Base-by-base conservation (phyloP, 805 yeast genomes). In the Zygosaccharomyces pseudorouxii region DNA sequence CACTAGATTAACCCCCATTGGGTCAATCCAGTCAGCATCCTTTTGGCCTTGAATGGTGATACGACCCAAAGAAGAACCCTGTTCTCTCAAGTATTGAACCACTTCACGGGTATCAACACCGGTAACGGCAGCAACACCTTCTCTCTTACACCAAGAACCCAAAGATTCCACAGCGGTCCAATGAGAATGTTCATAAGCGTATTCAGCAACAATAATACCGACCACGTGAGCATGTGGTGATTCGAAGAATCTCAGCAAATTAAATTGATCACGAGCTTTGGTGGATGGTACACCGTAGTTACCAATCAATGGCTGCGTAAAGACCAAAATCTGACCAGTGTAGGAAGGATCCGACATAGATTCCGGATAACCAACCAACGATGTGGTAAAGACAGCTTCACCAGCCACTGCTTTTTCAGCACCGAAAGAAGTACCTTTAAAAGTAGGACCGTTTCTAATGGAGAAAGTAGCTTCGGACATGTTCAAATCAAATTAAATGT, bases 311-410 rank as follows among this genome's bases (percentile, higher is more conserved):
- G 99, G 99, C 71, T 89, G 97, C 6, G 99, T 93, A 72, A 93
- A 88, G 52, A 93, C 95, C 57, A 93, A 80, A 58, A 93, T 93
- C 74, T 93, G 99, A 45, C 99, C 99, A 60, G 82, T 84, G 70
- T 93, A 93, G 5, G 97, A 89, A 33, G 99, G 99, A 70, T 93
- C 99, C 19, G 99, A 93, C 95, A 93, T 89, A 7, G 97, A 87
- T 70, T 93, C 99, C 14, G 99, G 98, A 71, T 93, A 93, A 16
- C 99, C 99, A 10, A 93, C 99, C 69, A 95, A 77, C 6, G 97
- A 93, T 29, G 99, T 95, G 42, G 97, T 89, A 75, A 93, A 93
- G 39, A 95, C 99, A 27, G 97, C 96, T 71, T 93, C 99, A 55
- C 99, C 99, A 51, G 95, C 83, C 53, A 89, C 81, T 55, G 90